These are phyloP conservation scores for Podosphaera leucotricha DNA, from an alignment of 2,329 filamentous ascomycete genomes.

Conservation along the genomic window DNA sequence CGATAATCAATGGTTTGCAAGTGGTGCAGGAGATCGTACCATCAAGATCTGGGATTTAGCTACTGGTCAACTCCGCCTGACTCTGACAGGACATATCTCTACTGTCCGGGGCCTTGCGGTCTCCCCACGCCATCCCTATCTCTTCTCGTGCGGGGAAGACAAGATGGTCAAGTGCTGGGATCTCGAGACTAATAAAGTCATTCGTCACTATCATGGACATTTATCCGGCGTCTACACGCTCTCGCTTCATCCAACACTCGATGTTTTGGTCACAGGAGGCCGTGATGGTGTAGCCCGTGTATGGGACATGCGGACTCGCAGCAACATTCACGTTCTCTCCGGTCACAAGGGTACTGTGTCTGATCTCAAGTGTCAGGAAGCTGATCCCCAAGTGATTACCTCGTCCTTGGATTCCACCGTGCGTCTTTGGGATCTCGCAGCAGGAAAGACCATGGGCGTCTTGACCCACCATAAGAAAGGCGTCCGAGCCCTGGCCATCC, in stretches of 20 bases:
- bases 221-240: slow-evolving; percentile 88
- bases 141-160: slow-evolving; percentile 95
- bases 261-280: slow-evolving; percentile 84
- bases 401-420: slow-evolving; percentile 84
- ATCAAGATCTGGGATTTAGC: slow-evolving; percentile 99
- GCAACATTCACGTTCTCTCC: slow-evolving; percentile 79
- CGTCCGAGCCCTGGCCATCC: slow-evolving; percentile 59
- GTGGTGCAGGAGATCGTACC: slow-evolving; percentile 79
- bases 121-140: slow-evolving; percentile 78
- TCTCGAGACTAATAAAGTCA: slow-evolving; percentile 97
- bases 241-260: slow-evolving; percentile 77
- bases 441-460: slow-evolving; percentile 87
- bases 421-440: slow-evolving; percentile 82
- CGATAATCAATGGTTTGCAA: slow-evolving; percentile 93
- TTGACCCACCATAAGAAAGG: slow-evolving; percentile 98
- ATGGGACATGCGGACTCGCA: slow-evolving; percentile 95
- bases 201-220: slow-evolving; percentile 92
- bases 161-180: slow-evolving; percentile 99
- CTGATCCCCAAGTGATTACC: slow-evolving; percentile 85
- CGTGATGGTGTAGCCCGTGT: slow-evolving; percentile 85
- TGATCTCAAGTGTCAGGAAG: slow-evolving; percentile 79
- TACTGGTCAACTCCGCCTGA: slow-evolving; percentile 60
- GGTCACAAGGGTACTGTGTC: slow-evolving; percentile 84
- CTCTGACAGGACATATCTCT: slow-evolving; percentile 82
- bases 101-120: slow-evolving; percentile 82